Evolutionary conservation across 306 rosid genomes (phyloP).

Genomic region (Pachyrhizus erosus): DNA sequence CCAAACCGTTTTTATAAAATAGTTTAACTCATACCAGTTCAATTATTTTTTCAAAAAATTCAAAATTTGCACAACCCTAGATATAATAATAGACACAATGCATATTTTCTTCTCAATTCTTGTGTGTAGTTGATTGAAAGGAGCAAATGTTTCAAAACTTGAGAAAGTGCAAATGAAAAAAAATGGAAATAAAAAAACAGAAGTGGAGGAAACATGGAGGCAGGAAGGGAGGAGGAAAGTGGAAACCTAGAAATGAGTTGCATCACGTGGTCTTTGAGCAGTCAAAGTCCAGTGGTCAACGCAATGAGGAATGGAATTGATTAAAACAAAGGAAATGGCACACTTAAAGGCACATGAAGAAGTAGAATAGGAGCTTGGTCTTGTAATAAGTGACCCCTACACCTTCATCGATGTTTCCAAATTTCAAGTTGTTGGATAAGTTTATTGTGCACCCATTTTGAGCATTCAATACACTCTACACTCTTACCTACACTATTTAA

Average conservation of each 20-base stretch:
- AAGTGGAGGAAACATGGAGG: slow-evolving; percentile 35
- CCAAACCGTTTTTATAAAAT: no score
- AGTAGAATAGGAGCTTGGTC: neutral
- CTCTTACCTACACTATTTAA: no score
- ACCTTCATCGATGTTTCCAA: slow-evolving; percentile 31
- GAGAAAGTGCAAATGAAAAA: neutral
- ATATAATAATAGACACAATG: neutral
- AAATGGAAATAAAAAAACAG: neutral
- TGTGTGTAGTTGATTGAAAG: neutral
- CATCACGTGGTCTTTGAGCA: slow-evolving; percentile 1
- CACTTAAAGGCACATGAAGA: slow-evolving; percentile 27
- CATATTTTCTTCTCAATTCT: neutral
- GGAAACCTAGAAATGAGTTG: slow-evolving; percentile 11
- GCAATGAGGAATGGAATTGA: neutral
- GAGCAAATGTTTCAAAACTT: neutral
- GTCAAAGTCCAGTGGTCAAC: slow-evolving; percentile 30
- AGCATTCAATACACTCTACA: no score
- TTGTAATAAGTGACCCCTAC: neutral
- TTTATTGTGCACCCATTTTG: neutral
- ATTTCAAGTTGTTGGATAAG: neutral
- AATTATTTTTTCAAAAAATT: no score
- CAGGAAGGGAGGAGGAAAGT: slow-evolving; percentile 20
- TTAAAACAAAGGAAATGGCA: no score
- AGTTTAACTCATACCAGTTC: no score
- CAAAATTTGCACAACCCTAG: no score